Evolutionary conservation across 1,284 basidiomycete genomes (phyloP).

Genomic region (Trichosporon coremiiforme): DNA sequence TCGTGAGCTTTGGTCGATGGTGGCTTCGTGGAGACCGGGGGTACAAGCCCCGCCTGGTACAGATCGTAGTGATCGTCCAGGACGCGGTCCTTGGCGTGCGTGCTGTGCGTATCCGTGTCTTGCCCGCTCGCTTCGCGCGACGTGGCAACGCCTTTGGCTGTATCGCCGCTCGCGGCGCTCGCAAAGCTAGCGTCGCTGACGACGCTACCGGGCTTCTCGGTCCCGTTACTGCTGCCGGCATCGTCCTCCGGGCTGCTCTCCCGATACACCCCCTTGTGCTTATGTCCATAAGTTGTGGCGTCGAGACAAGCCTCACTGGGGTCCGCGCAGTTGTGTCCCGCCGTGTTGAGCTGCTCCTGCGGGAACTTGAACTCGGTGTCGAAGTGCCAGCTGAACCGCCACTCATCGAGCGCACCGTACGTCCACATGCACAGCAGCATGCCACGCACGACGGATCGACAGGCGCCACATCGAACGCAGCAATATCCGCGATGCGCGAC

Average conservation of each 20-base stretch:
- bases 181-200: background rate
- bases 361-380: conserved; percentile 6
- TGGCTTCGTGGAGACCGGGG: background rate
- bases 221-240: background rate
- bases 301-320: background rate
- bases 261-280: background rate
- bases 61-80: conserved; percentile 1
- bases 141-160: background rate
- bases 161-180: background rate
- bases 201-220: background rate
- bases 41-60: conserved; percentile 1
- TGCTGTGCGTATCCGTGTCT: background rate
- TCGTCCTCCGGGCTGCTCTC: background rate
- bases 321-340: background rate
- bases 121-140: background rate
- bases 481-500: conserved; percentile 13
- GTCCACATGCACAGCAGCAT: conserved; percentile 10
- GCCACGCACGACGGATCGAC: background rate
- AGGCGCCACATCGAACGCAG: background rate
- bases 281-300: background rate
- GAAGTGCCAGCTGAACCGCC: background rate
- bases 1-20: background rate
- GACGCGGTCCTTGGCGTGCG: background rate
- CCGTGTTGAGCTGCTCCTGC: background rate
- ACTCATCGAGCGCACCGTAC: conserved; percentile 1